phyloP scores from a whole-genome alignment of 2,329 filamentous ascomycete genomes.

The Xylaria arbuscula region DNA sequence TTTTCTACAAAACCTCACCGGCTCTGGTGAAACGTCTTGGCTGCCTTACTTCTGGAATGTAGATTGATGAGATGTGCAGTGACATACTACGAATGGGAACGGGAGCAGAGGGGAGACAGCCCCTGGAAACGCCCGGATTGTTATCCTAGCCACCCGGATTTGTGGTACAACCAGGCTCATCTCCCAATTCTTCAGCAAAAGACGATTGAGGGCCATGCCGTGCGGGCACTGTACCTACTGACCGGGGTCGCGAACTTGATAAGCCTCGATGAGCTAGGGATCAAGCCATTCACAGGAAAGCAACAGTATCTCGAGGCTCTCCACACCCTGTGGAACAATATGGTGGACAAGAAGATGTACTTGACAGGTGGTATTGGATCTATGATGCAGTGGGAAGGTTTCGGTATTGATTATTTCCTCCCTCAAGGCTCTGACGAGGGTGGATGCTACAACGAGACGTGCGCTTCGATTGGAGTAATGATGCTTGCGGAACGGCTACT shows the following conservation, averaged over 20 bases:
- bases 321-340: conserved; percentile 66
- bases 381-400: conserved; percentile 69
- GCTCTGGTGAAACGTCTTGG: neutral
- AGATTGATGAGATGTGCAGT: conserved; percentile 37
- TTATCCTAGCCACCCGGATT: conserved; percentile 55
- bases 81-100: conserved; percentile 67
- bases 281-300: conserved; percentile 43
- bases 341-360: conserved; percentile 71
- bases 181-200: conserved; percentile 64
- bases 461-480: conserved; percentile 68
- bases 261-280: conserved; percentile 50
- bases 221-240: conserved; percentile 70
- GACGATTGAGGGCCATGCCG: conserved; percentile 68
- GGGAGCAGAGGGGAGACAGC: conserved; percentile 60
- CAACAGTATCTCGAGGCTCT: conserved; percentile 55
- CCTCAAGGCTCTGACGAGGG: conserved; percentile 69
- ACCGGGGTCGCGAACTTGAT: conserved; percentile 68
- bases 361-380: conserved; percentile 70
- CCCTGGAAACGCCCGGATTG: conserved; percentile 59
- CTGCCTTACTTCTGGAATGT: neutral
- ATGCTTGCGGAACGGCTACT: conserved; percentile 69
- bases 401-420: conserved; percentile 68
- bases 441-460: conserved; percentile 72
- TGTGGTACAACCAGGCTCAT: conserved; percentile 69
- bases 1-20: neutral